phyloP scores from a whole-genome alignment of 352 stramenopile species.

The Aphanomyces euteiches region DNA sequence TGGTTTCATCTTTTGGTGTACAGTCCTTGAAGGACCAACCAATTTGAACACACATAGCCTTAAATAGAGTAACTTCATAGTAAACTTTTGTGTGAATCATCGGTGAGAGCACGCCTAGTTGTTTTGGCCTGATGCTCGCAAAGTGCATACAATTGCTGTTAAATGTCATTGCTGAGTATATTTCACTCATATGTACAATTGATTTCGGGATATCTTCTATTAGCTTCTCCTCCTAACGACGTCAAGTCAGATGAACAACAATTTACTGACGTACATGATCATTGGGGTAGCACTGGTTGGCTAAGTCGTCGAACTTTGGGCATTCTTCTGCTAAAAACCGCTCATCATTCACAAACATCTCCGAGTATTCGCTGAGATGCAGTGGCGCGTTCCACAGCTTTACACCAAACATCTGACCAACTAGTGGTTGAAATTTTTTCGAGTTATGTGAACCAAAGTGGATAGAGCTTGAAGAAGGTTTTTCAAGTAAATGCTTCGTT shows the following conservation, averaged over 20 bases:
- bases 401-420: slow-evolving; percentile 51
- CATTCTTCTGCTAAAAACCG: slow-evolving; percentile 4
- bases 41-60: slow-evolving; percentile 15
- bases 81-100: slow-evolving; percentile 21
- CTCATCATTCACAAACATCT: slow-evolving; percentile 11
- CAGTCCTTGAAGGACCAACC: slow-evolving; percentile 29
- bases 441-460: neutral
- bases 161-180: slow-evolving; percentile 10
- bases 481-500: neutral
- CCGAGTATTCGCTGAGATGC: slow-evolving; percentile 5
- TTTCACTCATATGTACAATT: neutral
- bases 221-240: neutral
- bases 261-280: neutral
- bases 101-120: neutral
- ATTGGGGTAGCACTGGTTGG: neutral
- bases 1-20: neutral
- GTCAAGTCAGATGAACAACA: neutral
- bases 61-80: slow-evolving; percentile 26
- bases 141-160: slow-evolving; percentile 13
- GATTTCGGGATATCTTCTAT: neutral
- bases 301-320: slow-evolving; percentile 4
- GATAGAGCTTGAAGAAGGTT: neutral
- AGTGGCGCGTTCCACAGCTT: slow-evolving; percentile 59
- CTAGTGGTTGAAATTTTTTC: neutral
- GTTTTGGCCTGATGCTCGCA: slow-evolving; percentile 17